A percentile compares a stretch with the other conserved stretches of the same genome.
phyloP scores from a whole-genome alignment of 1,284 basidiomycete genomes.

The Thecaphora frezii region DNA sequence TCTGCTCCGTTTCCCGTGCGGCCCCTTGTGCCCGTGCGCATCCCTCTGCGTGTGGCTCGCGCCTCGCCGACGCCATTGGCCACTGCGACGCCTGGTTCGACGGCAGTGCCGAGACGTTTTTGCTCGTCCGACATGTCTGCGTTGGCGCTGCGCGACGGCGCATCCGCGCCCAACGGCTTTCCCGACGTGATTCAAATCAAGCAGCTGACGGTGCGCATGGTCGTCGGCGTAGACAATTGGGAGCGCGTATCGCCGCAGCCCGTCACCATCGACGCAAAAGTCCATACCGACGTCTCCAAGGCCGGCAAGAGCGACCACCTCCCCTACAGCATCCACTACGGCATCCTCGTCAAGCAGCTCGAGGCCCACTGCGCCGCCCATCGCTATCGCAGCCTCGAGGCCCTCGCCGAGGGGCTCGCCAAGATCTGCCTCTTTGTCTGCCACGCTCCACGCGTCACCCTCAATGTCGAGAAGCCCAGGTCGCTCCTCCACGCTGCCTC shows the following conservation, averaged over 20 bases:
- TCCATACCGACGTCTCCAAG: constrained; percentile 66
- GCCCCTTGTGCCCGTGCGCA: no score
- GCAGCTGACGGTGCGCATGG: constrained; percentile 48
- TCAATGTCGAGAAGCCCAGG: constrained; percentile 65
- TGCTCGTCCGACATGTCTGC: no score
- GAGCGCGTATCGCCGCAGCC: constrained; percentile 63
- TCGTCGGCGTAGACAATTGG: constrained; percentile 54
- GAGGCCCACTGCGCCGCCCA: constrained; percentile 42
- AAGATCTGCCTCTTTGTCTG: constrained; percentile 61
- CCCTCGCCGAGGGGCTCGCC: constrained; percentile 61
- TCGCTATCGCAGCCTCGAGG: constrained; percentile 36
- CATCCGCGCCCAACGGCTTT: constrained; percentile 14
- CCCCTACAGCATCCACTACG: constrained; percentile 63
- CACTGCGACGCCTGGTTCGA: no score
- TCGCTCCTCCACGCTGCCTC: constrained; percentile 65
- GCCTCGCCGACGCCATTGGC: no score
- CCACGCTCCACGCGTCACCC: constrained; percentile 60
- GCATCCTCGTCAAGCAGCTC: constrained; percentile 52
- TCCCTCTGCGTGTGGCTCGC: no score
- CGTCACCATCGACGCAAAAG: constrained; percentile 65
- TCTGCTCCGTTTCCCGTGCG: no score
- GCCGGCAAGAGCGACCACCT: constrained; percentile 68
- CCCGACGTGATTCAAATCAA: constrained; percentile 49
- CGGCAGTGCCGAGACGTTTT: no score
- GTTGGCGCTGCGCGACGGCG: constrained; percentile 5